Conservation (phyloP, 306 rosid genomes). For the Dalbergia cochinchinensis region DNA sequence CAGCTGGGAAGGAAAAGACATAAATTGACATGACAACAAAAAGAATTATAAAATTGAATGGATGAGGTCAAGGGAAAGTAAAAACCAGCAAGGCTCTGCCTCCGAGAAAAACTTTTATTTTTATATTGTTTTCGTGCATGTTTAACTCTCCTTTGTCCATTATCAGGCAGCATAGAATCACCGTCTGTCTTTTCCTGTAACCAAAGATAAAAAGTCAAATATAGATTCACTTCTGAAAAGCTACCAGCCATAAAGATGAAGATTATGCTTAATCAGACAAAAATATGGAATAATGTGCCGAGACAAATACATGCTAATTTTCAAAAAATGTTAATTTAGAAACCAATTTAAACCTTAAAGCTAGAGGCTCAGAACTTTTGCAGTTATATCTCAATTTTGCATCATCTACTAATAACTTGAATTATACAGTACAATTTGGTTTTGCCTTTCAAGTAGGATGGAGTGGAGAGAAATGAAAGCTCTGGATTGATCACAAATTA, state of each 20-base stretch:
- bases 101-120: conserved; percentile 37
- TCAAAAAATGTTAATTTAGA: not conserved
- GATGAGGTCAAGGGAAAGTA: conserved; percentile 35
- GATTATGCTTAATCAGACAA: not conserved
- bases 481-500: not conserved
- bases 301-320: not conserved
- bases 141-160: conserved; percentile 51
- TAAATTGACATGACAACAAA: conserved; percentile 1
- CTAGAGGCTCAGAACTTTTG: conserved; percentile 12
- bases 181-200: conserved; percentile 39
- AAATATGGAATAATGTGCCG: conserved; percentile 1
- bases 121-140: conserved; percentile 20
- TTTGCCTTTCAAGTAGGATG: conserved; percentile 27
- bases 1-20: conserved; percentile 56
- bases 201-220: not conserved
- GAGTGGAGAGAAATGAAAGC: not conserved
- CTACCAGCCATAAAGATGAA: conserved; percentile 14
- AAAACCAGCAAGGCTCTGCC: conserved; percentile 86
- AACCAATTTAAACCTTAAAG: not conserved
- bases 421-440: not conserved
- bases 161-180: conserved; percentile 40
- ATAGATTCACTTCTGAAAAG: conserved; percentile 28
- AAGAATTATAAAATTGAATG: conserved; percentile 16
- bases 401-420: not conserved
- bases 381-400: conserved; percentile 16